Percentiles rank a stretch among this genome's conserved stretches.
Evolutionary conservation across 768 basidiomycete species (phyloP).

Genomic region (Podaxis sp.): DNA sequence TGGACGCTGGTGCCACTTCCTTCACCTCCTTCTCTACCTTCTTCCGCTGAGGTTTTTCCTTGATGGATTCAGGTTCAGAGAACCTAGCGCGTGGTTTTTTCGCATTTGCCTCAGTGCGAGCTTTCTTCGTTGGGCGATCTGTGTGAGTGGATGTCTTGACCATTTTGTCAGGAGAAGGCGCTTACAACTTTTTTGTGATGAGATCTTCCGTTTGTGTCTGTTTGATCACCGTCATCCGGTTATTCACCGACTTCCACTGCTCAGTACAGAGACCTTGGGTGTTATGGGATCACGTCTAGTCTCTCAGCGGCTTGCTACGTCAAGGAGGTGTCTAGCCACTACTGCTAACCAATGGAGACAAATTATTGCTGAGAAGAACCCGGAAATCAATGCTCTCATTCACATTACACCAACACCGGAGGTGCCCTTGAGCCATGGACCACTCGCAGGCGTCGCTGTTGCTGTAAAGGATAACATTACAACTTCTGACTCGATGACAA

Average conservation of each 20-base stretch:
- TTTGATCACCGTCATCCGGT: constrained; percentile 9
- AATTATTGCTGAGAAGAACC: constrained; percentile 37
- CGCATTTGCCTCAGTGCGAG: constrained; percentile 1
- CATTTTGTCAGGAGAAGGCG: constrained; percentile 4
- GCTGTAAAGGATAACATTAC: constrained; percentile 91
- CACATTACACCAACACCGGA: constrained; percentile 23
- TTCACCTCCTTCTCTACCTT: not conserved
- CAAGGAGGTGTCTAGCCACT: not conserved
- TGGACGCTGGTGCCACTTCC: constrained; percentile 10
- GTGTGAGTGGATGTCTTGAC: not conserved
- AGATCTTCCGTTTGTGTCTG: constrained; percentile 12
- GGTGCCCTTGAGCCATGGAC: constrained; percentile 14
- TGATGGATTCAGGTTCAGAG: constrained; percentile 15
- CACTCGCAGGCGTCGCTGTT: constrained; percentile 47
- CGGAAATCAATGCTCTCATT: constrained; percentile 58
- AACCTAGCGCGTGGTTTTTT: constrained; percentile 14
- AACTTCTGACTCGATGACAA: constrained; percentile 58
- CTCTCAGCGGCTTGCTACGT: not conserved
- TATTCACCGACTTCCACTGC: not conserved
- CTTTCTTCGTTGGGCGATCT: constrained; percentile 12
- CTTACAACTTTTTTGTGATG: constrained; percentile 8
- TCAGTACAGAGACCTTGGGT: not conserved
- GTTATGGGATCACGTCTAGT: constrained; percentile 1
- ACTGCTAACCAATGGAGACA: constrained; percentile 26
- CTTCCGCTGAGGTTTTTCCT: constrained; percentile 1